Conservation (phyloP, 441 rosid species). For the Pelargonium myrrhifolium region DNA sequence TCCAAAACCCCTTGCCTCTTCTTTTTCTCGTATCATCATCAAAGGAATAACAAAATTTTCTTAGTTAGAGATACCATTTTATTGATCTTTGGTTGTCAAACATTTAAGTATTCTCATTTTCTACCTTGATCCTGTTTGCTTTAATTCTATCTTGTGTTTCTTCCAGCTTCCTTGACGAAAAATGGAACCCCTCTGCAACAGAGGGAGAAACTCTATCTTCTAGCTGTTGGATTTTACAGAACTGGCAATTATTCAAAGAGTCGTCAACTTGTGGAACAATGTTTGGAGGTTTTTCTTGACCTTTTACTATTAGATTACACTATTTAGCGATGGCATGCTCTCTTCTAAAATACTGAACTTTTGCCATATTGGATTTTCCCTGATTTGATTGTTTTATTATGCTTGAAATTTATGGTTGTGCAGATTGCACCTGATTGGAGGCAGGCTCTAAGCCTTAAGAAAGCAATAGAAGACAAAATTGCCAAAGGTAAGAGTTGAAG, state of each 20-base stretch:
- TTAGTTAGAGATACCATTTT: background rate
- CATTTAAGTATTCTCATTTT: background rate
- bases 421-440: slow-evolving; percentile 93
- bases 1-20: background rate
- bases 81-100: background rate
- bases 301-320: background rate
- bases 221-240: slow-evolving; percentile 85
- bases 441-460: slow-evolving; percentile 75
- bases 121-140: background rate
- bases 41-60: background rate
- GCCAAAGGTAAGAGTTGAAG: slow-evolving; percentile 51
- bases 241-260: slow-evolving; percentile 71
- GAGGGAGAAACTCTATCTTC: slow-evolving; percentile 83
- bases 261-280: slow-evolving; percentile 63
- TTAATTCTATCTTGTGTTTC: background rate
- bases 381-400: background rate
- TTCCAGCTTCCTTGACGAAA: slow-evolving; percentile 66
- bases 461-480: slow-evolving; percentile 61
- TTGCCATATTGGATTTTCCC: too few relatives aligned
- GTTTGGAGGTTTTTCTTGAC: slow-evolving; percentile 52
- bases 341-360: background rate
- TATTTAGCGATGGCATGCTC: background rate
- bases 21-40: background rate
- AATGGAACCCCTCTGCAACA: slow-evolving; percentile 50
- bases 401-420: slow-evolving; percentile 11